Percentiles rank a stretch among this genome's conserved stretches.
phyloP scores from a whole-genome alignment of 805 yeast genomes.

The Scheffersomyces stipitis region DNA sequence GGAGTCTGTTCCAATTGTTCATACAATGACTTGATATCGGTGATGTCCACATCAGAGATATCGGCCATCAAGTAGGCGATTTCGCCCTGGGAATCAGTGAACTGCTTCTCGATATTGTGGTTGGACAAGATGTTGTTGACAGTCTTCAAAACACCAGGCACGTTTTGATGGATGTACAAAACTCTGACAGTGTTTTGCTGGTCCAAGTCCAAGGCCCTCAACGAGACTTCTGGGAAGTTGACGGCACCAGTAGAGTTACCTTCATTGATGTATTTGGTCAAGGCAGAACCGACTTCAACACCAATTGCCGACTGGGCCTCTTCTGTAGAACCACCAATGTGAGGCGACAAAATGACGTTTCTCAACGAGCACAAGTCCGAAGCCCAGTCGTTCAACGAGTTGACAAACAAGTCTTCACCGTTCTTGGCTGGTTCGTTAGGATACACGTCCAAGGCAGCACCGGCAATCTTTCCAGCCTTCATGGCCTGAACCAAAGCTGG shows the following conservation, averaged over 20 bases:
- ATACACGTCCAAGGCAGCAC: constrained; percentile 95
- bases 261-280: constrained; percentile 91
- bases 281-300: constrained; percentile 84
- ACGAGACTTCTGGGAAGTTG: constrained; percentile 96
- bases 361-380: constrained; percentile 77
- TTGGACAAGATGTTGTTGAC: constrained; percentile 93
- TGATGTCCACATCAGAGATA: constrained; percentile 77
- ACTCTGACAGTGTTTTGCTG: constrained; percentile 90
- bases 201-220: constrained; percentile 84
- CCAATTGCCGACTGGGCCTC: constrained; percentile 99
- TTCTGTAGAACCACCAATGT: constrained; percentile 98
- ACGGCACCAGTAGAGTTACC: constrained; percentile 95
- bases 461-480: constrained; percentile 92
- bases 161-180: constrained; percentile 93
- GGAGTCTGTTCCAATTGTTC: constrained; percentile 86
- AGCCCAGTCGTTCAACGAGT: constrained; percentile 78
- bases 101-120: constrained; percentile 97
- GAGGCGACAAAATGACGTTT: constrained; percentile 93
- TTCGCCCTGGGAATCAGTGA: constrained; percentile 94
- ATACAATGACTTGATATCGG: constrained; percentile 81
- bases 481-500: constrained; percentile 90
- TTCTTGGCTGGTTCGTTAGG: constrained; percentile 98
- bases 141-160: constrained; percentile 97
- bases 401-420: constrained; percentile 76
- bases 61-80: constrained; percentile 98